These are phyloP conservation scores for Takashimella tepidaria DNA, from an alignment of 1,284 basidiomycete species.

Conservation along the genomic window DNA sequence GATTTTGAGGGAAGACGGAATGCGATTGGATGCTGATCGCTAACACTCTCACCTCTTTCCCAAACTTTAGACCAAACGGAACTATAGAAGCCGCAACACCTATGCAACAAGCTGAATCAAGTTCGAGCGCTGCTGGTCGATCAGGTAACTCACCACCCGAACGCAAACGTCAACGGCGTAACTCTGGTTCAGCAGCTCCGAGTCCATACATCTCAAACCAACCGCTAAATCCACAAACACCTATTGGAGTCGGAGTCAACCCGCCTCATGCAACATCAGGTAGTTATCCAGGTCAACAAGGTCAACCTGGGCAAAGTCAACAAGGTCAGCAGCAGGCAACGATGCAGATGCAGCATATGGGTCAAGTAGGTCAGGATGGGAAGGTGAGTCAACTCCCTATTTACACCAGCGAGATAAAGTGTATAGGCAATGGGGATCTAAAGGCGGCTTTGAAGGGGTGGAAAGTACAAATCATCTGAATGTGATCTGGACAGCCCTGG, in stretches of 20 bases:
- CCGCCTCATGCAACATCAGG: slow-evolving; percentile 8
- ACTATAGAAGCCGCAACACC: slow-evolving; percentile 19
- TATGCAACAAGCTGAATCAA: slow-evolving; percentile 19
- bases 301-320: slow-evolving; percentile 10
- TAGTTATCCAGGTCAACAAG: slow-evolving; percentile 1
- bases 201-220: slow-evolving; percentile 27
- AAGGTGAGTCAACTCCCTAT: background rate
- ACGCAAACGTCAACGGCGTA: slow-evolving; percentile 35
- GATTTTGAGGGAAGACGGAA: too few species aligned
- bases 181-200: slow-evolving; percentile 35
- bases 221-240: slow-evolving; percentile 14
- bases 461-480: background rate
- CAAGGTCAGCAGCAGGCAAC: slow-evolving; percentile 14
- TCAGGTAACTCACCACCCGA: slow-evolving; percentile 35
- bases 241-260: slow-evolving; percentile 13
- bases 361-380: background rate
- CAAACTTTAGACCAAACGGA: slow-evolving; percentile 13
- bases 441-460: background rate
- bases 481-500: background rate
- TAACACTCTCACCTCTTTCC: too few species aligned
- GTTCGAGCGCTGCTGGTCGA: slow-evolving; percentile 1
- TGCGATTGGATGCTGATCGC: too few species aligned
- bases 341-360: slow-evolving; percentile 13
- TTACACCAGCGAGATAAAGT: background rate
- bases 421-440: background rate